Evolutionary conservation across 2,329 filamentous ascomycete genomes (phyloP).

Genomic region (Chrysoporthe cubensis): DNA sequence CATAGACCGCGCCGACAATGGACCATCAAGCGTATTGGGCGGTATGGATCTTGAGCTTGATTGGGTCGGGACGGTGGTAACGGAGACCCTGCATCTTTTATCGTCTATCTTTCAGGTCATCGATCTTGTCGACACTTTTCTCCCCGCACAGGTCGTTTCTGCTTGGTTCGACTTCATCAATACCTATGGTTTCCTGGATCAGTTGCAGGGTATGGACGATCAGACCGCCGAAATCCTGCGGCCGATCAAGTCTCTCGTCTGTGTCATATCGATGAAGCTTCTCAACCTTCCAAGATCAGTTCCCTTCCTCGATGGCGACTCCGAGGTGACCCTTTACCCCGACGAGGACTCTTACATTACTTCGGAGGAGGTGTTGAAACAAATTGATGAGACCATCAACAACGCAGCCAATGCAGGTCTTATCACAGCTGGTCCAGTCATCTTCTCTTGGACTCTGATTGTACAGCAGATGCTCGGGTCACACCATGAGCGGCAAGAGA

Average conservation of each 20-base stretch:
- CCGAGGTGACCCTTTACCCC: conserved; percentile 39
- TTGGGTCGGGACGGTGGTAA: conserved; percentile 67
- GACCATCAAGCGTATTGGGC: conserved; percentile 54
- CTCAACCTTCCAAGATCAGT: conserved; percentile 67
- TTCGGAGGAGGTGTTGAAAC: conserved; percentile 69
- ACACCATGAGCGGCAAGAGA: conserved; percentile 65
- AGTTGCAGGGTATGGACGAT: conserved; percentile 58
- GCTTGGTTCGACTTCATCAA: conserved; percentile 78
- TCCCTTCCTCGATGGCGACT: conserved; percentile 57
- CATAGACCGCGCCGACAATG: conserved; percentile 53
- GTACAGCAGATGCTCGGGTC: conserved; percentile 70
- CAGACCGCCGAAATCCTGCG: conserved; percentile 55
- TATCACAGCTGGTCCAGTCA: conserved; percentile 70
- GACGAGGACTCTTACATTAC: conserved; percentile 66
- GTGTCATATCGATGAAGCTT: conserved; percentile 71
- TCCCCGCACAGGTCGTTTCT: conserved; percentile 61
- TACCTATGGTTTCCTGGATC: conserved; percentile 70
- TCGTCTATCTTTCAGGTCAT: conserved; percentile 74
- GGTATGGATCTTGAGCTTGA: conserved; percentile 55
- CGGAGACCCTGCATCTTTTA: conserved; percentile 74
- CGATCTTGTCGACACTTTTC: conserved; percentile 60
- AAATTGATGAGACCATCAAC: conserved; percentile 73
- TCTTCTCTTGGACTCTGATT: conserved; percentile 82
- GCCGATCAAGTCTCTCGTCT: conserved; percentile 71
- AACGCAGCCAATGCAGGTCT: conserved; percentile 59